A percentile compares a stretch with the other conserved stretches of the same genome.
Evolutionary conservation across 176 grass and related monocot species (phyloP).

Genomic region (Aegilops sharonensis): DNA sequence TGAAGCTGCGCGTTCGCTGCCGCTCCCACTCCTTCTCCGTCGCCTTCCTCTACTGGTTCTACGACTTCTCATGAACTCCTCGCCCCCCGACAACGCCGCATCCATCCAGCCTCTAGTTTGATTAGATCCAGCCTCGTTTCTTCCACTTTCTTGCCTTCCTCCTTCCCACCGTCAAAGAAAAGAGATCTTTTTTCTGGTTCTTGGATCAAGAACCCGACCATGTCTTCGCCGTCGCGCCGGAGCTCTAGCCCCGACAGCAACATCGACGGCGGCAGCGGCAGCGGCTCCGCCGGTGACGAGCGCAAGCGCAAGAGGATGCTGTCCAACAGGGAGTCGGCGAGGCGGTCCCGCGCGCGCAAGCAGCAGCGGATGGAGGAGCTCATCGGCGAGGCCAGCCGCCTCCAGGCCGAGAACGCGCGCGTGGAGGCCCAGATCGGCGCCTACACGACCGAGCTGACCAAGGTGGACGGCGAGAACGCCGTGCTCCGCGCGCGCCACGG

Average conservation of each 20-base stretch:
- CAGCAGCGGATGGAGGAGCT: slow-evolving; percentile 68
- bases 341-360: slow-evolving; percentile 60
- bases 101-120: neutral
- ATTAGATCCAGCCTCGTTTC: neutral
- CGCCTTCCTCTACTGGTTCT: slow-evolving; percentile 83
- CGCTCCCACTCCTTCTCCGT: slow-evolving; percentile 81
- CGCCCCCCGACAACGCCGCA: neutral
- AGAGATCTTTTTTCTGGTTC: neutral
- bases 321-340: slow-evolving; percentile 75
- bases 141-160: neutral
- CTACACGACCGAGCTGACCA: slow-evolving; percentile 26
- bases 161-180: neutral
- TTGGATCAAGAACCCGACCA: slow-evolving; percentile 4
- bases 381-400: slow-evolving; percentile 39
- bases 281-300: slow-evolving; percentile 30
- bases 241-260: slow-evolving; percentile 53
- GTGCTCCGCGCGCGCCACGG: slow-evolving; percentile 49
- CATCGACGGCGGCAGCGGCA: slow-evolving; percentile 3
- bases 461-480: slow-evolving; percentile 61
- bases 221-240: slow-evolving; percentile 43
- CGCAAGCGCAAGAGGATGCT: slow-evolving; percentile 83
- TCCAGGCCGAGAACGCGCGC: slow-evolving; percentile 51
- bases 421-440: slow-evolving; percentile 29
- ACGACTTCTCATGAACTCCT: slow-evolving; percentile 75
- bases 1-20: slow-evolving; percentile 48